Percentiles rank a stretch among this genome's conserved stretches.
Conservation (phyloP, 768 basidiomycete genomes). For the Leccinum uliginosum region DNA sequence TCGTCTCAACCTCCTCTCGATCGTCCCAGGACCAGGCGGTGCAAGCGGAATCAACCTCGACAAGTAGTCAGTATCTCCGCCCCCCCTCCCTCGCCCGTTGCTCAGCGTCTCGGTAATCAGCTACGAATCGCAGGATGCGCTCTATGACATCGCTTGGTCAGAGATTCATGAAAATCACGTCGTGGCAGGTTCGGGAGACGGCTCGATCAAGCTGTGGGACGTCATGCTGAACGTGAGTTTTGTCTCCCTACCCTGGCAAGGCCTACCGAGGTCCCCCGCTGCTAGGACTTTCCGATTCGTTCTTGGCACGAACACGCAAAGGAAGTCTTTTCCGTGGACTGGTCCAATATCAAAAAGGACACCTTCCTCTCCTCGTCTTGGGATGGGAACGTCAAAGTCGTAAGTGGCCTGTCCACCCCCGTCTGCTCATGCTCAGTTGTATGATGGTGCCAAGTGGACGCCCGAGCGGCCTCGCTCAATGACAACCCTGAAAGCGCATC, state of each 20-base stretch:
- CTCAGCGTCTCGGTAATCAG: conserved; percentile 35
- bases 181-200: conserved; percentile 85
- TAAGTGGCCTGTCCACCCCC: conserved; percentile 36
- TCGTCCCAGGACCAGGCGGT: conserved; percentile 45
- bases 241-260: background rate
- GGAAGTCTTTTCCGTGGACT: conserved; percentile 92
- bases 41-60: conserved; percentile 48
- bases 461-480: conserved; percentile 79
- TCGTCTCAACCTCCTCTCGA: conserved; percentile 65
- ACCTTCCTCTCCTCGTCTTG: conserved; percentile 84
- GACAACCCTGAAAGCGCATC: conserved; percentile 77
- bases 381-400: conserved; percentile 89
- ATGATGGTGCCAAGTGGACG: conserved; percentile 69
- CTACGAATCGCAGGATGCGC: conserved; percentile 85
- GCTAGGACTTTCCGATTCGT: conserved; percentile 80
- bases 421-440: background rate
- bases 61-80: conserved; percentile 56
- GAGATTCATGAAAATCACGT: conserved; percentile 94
- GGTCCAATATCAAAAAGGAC: conserved; percentile 92
- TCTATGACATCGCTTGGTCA: conserved; percentile 93
- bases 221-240: conserved; percentile 69
- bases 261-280: conserved; percentile 27
- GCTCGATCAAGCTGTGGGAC: conserved; percentile 89
- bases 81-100: background rate
- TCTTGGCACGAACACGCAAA: conserved; percentile 93